Conservation (phyloP, 495 filamentous ascomycete genomes). For the Jackrogersella minutella region DNA sequence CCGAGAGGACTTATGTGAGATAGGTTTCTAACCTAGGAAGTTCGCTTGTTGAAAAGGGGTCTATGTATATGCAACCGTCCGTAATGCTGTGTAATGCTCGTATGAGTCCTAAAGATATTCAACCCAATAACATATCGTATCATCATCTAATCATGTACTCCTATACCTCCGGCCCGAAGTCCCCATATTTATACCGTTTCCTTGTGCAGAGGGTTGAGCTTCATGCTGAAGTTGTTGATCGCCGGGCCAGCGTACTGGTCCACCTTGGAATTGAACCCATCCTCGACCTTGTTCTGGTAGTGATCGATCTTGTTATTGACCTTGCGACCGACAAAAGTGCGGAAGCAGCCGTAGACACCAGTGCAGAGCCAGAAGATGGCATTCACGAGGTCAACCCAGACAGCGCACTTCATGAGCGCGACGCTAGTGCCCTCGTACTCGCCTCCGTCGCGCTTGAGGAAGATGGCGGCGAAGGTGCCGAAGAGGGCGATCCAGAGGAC, state of each 20-base stretch:
- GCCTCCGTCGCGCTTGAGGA: constrained; percentile 64
- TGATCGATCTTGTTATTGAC: constrained; percentile 44
- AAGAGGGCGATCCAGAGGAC: constrained; percentile 73
- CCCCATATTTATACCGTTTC: constrained; percentile 21
- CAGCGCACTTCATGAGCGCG: constrained; percentile 71
- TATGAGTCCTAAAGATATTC: constrained; percentile 1
- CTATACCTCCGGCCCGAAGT: background rate
- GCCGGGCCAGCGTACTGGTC: constrained; percentile 27
- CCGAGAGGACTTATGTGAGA: background rate
- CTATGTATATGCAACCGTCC: constrained; percentile 22
- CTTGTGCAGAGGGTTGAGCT: constrained; percentile 25
- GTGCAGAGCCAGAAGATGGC: constrained; percentile 69
- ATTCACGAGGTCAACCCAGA: constrained; percentile 75
- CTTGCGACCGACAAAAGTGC: constrained; percentile 45
- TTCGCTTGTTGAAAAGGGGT: background rate
- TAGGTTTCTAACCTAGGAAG: constrained; percentile 9
- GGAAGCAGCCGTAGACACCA: constrained; percentile 45
- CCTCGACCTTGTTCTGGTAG: constrained; percentile 37
- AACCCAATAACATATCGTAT: background rate
- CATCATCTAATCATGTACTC: background rate
- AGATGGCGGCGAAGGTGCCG: constrained; percentile 74
- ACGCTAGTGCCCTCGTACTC: constrained; percentile 54
- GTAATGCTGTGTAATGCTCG: constrained; percentile 8
- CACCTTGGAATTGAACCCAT: constrained; percentile 32
- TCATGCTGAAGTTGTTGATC: constrained; percentile 29